Base-by-base conservation (phyloP, 805 yeast species). In the Groenewaldozyma tartarivorans region DNA sequence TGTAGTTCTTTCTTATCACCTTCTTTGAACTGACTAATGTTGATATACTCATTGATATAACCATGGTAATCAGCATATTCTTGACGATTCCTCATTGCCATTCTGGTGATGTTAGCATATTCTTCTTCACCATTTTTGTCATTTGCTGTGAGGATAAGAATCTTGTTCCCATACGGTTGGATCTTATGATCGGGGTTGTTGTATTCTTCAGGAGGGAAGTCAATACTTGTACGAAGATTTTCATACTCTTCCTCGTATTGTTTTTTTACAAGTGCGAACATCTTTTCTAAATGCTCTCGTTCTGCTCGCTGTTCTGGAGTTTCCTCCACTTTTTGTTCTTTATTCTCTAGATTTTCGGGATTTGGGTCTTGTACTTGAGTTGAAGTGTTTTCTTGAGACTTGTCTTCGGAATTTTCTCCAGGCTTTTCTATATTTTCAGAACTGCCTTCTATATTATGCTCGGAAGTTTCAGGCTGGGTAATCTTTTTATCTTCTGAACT, bases 21-120 rank as follows among this genome's bases (percentile, higher is more conserved):
- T 9, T 43, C 27, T 11, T 42, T 43, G 41, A 42, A 51, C n/a
- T 50, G 41, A 13, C 54, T 42, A 20, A 56, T 38, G 39, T 61
- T 54, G 33, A 51, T 45, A 36, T 48, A 59, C 33, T 46, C 47
- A 39, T 56, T 50, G 15, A 46, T 48, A 44, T 58, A 58, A 5
- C 63, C 62, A 38, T 61, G 62, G 35, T 44, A 45, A 16, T 48
- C 41, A 35, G 60, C 53, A 39, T 60, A 61, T 36, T 49, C 58
- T 21, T 50, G 43, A 4, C 66, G 51, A 44, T 61, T 61, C 18
- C 16, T 20, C 36, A 33, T 15, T n/a, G 36, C 36, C 36, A 15
- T 13, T n/a, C 20, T 15, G 20, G 36, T 33, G n/a, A 33, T 18
- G 6, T 33, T 20, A n/a, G 20, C 24, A 17, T 33, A 33, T 13